A percentile compares a stretch with the other conserved stretches of the same genome.
Evolutionary conservation across 139 green algal species (phyloP).

Genomic region (Edaphochlamys debaryana): DNA sequence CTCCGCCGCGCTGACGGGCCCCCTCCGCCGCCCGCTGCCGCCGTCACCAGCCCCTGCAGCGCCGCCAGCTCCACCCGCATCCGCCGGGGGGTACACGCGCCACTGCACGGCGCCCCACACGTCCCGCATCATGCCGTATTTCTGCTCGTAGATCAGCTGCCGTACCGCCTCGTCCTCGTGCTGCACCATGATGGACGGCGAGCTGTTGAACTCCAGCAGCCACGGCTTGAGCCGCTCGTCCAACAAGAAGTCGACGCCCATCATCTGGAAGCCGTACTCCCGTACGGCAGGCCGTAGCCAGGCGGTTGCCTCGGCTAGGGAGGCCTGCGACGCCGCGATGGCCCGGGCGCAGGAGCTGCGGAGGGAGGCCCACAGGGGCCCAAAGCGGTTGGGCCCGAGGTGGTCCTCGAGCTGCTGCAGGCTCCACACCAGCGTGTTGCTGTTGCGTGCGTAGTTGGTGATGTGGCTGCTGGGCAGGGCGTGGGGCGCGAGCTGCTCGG

Average conservation of each 20-base stretch:
- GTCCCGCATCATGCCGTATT: constrained; percentile 54
- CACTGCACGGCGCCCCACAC: constrained; percentile 39
- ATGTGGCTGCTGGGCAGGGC: constrained; percentile 50
- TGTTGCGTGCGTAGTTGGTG: constrained; percentile 69
- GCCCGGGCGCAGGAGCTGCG: constrained; percentile 6
- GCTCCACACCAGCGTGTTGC: constrained; percentile 51
- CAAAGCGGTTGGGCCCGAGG: constrained; percentile 39
- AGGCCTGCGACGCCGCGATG: constrained; percentile 32
- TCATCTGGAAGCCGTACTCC: constrained; percentile 64
- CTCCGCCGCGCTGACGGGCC: background rate
- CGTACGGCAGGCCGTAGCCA: constrained; percentile 45
- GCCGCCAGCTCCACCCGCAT: background rate
- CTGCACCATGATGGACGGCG: constrained; percentile 63
- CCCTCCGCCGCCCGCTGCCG: background rate
- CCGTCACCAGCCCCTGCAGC: background rate
- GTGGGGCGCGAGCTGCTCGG: background rate
- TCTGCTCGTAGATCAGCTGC: constrained; percentile 41
- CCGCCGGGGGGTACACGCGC: constrained; percentile 18
- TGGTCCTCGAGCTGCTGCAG: constrained; percentile 45
- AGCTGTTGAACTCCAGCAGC: constrained; percentile 72
- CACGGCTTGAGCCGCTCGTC: constrained; percentile 52
- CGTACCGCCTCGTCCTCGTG: constrained; percentile 13
- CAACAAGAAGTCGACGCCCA: constrained; percentile 66
- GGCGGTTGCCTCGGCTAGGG: constrained; percentile 45
- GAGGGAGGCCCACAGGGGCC: constrained; percentile 44